Evolutionary conservation across 768 basidiomycete genomes (phyloP).

Genomic region (Lentinula edodes): DNA sequence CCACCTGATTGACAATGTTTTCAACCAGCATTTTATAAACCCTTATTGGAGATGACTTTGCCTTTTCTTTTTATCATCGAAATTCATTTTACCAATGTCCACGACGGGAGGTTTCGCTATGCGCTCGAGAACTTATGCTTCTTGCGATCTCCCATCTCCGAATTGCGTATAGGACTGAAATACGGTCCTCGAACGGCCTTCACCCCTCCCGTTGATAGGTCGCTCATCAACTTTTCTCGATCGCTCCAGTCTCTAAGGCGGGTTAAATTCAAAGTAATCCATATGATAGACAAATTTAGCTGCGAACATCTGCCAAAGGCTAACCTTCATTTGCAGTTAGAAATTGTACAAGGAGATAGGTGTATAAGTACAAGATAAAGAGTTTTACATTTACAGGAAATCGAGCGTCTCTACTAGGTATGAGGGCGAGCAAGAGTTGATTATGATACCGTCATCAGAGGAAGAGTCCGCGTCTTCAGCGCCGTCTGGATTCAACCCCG

Average conservation of each 20-base stretch:
- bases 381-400: too few relatives aligned
- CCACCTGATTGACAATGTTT: neutral
- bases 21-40: neutral
- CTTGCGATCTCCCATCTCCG: neutral
- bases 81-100: neutral
- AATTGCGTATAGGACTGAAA: neutral
- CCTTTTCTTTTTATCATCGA: neutral
- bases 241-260: neutral
- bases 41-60: neutral
- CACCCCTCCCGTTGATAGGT: neutral
- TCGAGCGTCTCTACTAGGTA: too few relatives aligned
- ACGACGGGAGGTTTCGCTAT: neutral
- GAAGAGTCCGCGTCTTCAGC: neutral
- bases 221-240: neutral
- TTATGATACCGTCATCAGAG: neutral
- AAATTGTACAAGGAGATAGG: neutral
- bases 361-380: neutral
- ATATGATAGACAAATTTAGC: neutral
- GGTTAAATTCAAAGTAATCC: neutral
- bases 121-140: neutral
- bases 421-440: neutral
- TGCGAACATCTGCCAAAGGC: neutral
- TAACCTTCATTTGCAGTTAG: neutral
- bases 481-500: neutral
- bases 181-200: conserved; percentile 1